phyloP scores from a whole-genome alignment of 1,284 basidiomycete species.

The Microbotryum intermedium region DNA sequence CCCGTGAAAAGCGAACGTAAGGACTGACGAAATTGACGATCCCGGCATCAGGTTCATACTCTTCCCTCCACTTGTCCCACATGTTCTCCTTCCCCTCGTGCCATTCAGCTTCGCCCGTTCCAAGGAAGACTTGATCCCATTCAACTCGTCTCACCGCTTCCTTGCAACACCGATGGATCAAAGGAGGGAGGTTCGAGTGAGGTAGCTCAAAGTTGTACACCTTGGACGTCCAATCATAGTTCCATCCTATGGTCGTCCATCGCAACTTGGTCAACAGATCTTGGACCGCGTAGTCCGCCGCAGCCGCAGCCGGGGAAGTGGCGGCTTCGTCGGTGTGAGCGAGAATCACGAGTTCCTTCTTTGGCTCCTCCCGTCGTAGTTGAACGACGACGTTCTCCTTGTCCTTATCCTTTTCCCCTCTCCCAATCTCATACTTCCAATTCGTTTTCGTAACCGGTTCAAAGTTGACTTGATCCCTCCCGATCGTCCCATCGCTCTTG shows the following conservation, averaged over 20 bases:
- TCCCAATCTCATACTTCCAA: not conserved
- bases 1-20: slow-evolving; percentile 51
- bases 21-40: slow-evolving; percentile 76
- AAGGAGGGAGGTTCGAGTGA: slow-evolving; percentile 53
- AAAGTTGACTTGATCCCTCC: not conserved
- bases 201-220: slow-evolving; percentile 73
- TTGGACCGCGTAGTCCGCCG: slow-evolving; percentile 2
- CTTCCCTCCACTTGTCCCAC: slow-evolving; percentile 11
- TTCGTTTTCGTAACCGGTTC: slow-evolving; percentile 5
- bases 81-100: not conserved
- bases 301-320: no score
- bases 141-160: slow-evolving; percentile 53
- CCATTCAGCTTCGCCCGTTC: not conserved
- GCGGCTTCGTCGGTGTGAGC: no score
- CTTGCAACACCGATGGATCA: slow-evolving; percentile 54
- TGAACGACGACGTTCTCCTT: not conserved
- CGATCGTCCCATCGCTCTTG: not conserved
- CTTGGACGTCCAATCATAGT: slow-evolving; percentile 79
- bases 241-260: slow-evolving; percentile 89
- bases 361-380: slow-evolving; percentile 18
- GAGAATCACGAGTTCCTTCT: not conserved
- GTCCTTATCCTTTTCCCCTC: not conserved
- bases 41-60: slow-evolving; percentile 58
- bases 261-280: slow-evolving; percentile 45
- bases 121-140: slow-evolving; percentile 63